Evolutionary conservation across 176 grass and related monocot species (phyloP), one percentile per base, ranked within the genome.

Genomic region (Puccinellia tenuiflora): DNA sequence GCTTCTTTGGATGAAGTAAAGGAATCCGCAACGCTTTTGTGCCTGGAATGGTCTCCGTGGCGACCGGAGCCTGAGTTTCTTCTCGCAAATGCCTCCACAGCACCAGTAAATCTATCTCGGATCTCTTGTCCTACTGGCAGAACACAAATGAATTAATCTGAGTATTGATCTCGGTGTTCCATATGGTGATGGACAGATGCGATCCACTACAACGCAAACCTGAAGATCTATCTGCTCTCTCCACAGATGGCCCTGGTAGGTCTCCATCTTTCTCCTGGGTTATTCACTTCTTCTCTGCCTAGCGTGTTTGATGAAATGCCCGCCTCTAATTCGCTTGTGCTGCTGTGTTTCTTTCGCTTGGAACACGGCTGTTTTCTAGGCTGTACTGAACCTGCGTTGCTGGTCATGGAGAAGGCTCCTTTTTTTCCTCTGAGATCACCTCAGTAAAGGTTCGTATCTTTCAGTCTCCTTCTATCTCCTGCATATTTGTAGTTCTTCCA

Each of bases 31-130:
- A 84, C 51, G 86, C 84, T 90, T 90, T 89, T 93, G 70, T 92
- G 88, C 81, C 82, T 91, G 13, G 81, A 68, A 81, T 90, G 76
- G 21, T 94, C 95, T 63, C 81, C 84, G 25, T 85, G 90, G 37
- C 81, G 86, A 39, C 90, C 84, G 26, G 92, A 88, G 78, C 83
- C 79, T 21, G 81, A 80, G 74, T 91, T 83, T 91, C 92, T 97
- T 85, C 95, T 94, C 38, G 95, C 86, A 80, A 97, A 97, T 78
- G 95, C 84, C 79, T 97, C 95, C 57, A 97, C 95, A 21, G 92
- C 95, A 81, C 92, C 95, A 29, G 95, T 90, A 75, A 97, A 97
- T 63, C 92, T 90, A 78, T 94, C 92, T 62, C 81, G 88, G 77
- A 97, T 94, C 70, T 97, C 95, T 89, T 97, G 95, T 48, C 95